Base-by-base conservation (phyloP, 139 green algal genomes). In the Asterochloris sp. region DNA sequence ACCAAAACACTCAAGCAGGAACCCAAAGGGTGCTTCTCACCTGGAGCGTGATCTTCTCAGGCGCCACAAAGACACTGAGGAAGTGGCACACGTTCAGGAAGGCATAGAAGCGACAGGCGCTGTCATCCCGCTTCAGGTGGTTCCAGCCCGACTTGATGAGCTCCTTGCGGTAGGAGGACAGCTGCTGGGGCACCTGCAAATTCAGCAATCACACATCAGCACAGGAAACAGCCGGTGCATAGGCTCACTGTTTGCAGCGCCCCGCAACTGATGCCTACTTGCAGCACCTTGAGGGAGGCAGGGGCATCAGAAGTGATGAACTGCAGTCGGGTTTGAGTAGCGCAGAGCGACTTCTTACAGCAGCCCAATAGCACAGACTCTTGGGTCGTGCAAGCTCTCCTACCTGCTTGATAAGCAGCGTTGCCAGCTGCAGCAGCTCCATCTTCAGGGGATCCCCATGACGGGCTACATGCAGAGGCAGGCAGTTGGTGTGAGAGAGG, bases 141-240 rank as follows among this genome's bases (percentile, higher is more conserved):
- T 95, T 93, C 95, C 96, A 99, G 0, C 90, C 91, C 84, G 96
- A 96, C 81, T 96, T 94, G 77, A 99, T 95, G 0, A 98, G 85
- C 86, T 98, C 91, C 86, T 96, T 95, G 69, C 91, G 88, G 83
- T 97, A 88, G 2, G 84, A 66, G 24, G 91, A 80, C 77, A 95
- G 0, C 92, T 88, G 9, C 66, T 64, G 9, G 91, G 85, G 9
- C 83, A 73, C 74, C 93, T 63, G 12, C 38, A 54, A 10, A 54
- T 54, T 2, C 38, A 54, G 38, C 38, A 54, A 54, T 54, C 24
- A 62, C 15, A 54, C 4, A 54, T 54, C 4, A 54, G 38, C 38
- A 54, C 2, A 54, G 38, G 38, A 54, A 54, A 54, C 38, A 54
- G 38, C 38, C 38, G 6, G 38, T 6, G 38, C 38, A 54, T 6